These are phyloP conservation scores for Myxozyma neglecta DNA, from an alignment of 805 yeast genomes.

Conservation along the genomic window DNA sequence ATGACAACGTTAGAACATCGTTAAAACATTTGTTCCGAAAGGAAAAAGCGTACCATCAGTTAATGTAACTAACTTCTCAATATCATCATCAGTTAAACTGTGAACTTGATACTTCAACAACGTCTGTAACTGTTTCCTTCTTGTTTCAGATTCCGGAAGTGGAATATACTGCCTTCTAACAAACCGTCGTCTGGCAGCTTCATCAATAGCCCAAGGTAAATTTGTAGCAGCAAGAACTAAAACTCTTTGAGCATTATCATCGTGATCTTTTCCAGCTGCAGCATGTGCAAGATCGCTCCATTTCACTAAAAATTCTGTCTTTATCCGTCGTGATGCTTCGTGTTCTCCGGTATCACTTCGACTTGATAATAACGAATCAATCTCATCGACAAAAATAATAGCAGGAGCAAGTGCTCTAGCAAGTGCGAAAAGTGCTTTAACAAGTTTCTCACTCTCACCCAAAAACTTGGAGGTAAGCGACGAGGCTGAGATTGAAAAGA, in stretches of 20 bases:
- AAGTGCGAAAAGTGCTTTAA: constrained; percentile 79
- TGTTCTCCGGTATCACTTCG: constrained; percentile 76
- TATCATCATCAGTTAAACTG: constrained; percentile 63
- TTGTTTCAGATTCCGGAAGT: constrained; percentile 81
- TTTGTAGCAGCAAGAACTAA: constrained; percentile 93
- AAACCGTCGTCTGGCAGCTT: constrained; percentile 92
- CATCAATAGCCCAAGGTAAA: constrained; percentile 95
- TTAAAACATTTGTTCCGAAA: not conserved
- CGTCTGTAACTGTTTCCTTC: constrained; percentile 67
- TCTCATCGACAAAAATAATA: constrained; percentile 93
- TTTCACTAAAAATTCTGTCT: constrained; percentile 89
- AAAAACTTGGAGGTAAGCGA: constrained; percentile 76
- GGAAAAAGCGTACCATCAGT: constrained; percentile 56
- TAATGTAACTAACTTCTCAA: constrained; percentile 56
- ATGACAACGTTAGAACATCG: not conserved
- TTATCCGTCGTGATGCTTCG: constrained; percentile 85
- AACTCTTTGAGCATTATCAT: constrained; percentile 60
- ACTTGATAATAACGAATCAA: constrained; percentile 82
- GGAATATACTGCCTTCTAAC: constrained; percentile 92
- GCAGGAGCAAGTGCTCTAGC: constrained; percentile 88
- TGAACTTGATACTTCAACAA: constrained; percentile 72
- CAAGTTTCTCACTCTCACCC: constrained; percentile 93
- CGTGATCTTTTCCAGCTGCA: constrained; percentile 66
- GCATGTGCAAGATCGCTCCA: constrained; percentile 93
- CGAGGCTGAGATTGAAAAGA: constrained; percentile 87